Evolutionary conservation across 768 basidiomycete genomes (phyloP), one percentile per base, ranked within the genome.

Genomic region (Fibroporia radiculosa): DNA sequence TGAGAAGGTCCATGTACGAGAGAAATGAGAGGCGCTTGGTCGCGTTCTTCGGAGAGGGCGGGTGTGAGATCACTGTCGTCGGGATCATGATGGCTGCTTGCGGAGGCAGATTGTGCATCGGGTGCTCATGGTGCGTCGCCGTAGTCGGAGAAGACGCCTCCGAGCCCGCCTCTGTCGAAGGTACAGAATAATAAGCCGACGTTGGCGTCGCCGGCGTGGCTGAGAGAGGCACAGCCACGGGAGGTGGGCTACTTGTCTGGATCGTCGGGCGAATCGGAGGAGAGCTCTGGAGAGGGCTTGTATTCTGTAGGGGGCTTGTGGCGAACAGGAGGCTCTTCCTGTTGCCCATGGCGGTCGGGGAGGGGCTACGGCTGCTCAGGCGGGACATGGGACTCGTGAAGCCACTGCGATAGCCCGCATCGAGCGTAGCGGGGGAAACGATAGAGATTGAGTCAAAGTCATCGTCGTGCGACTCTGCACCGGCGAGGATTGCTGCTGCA

Each of bases 11-110:
- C 22, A 82, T 76, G 62, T 93, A 93, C 3, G 89, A 86, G 65
- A 93, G 76, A 71, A 93, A 95, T 0, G 89, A 92, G 10, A 91
- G 76, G 2, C 88, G 82, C 54, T 91, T 89, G 23, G 69, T 67
- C 2, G 71, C 62, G 42, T 72, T 54, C 39, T 71, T 68, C 4
- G 79, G 73, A 10, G 76, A 76, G 16, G 75, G 69, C 7, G 70
- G 67, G 43, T 55, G 56, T 14, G 59, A 46, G 43, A 57, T 47
- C 45, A 59, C 49, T 28, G 61, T 49, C 22, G 58, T 47, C 26
- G 60, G 55, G 41, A 57, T 42, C 39, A 53, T 47, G 51, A 54
- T 45, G 48, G 56, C 40, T 39, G 59, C 44, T 27, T 47, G 57
- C 34, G 41, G 48, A 55, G 40, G 59, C 50, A 47, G 58, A 42